A percentile compares a stretch with the other conserved stretches of the same genome.
Conservation (phyloP, 257 asterid genomes). For the Plantago elongata region DNA sequence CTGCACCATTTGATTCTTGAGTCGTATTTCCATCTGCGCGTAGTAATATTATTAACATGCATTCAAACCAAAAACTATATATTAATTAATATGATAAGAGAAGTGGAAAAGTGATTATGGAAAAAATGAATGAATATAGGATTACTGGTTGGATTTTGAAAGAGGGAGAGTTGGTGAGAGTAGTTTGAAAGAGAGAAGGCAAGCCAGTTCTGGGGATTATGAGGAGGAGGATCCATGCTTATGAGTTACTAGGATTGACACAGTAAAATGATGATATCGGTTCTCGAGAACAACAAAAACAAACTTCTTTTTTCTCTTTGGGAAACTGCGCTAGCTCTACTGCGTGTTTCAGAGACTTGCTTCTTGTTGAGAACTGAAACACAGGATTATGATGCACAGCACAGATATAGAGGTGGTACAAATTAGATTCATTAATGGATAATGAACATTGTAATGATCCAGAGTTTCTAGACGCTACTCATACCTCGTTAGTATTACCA, state of each 20-base stretch:
- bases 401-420: conserved; percentile 32
- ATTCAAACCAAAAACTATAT: too few relatives aligned
- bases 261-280: conserved; percentile 33
- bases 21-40: conserved; percentile 6
- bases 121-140: neutral
- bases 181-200: conserved; percentile 84
- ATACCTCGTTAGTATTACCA: too few relatives aligned
- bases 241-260: conserved; percentile 10
- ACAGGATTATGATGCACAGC: neutral
- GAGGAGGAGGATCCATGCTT: conserved; percentile 37
- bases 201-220: conserved; percentile 54
- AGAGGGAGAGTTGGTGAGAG: conserved; percentile 34
- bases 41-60: conserved; percentile 7
- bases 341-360: conserved; percentile 14
- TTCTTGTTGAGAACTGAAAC: conserved; percentile 15
- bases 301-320: conserved; percentile 26
- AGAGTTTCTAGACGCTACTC: too few relatives aligned
- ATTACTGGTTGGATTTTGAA: conserved; percentile 18
- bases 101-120: neutral
- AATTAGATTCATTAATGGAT: conserved; percentile 9
- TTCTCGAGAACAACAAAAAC: conserved; percentile 8
- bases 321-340: conserved; percentile 47
- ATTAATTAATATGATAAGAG: neutral
- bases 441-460: too few relatives aligned
- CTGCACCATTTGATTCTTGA: conserved; percentile 21